A percentile compares a stretch with the other conserved stretches of the same genome.
Conservation (phyloP, 108 stramenopile species). For the Fragilariopsis cylindrus region DNA sequence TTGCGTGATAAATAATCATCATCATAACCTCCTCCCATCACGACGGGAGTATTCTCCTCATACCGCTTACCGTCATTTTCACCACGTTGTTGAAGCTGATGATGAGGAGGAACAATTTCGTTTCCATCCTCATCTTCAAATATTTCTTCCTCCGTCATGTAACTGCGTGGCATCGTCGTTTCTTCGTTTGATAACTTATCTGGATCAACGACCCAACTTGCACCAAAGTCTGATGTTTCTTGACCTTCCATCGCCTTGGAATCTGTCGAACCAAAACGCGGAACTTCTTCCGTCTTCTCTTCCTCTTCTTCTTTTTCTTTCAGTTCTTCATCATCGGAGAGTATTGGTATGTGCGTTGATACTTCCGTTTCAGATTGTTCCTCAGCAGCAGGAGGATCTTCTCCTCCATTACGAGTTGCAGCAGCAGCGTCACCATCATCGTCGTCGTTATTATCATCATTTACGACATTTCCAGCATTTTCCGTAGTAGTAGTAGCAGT, state of each 20-base stretch:
- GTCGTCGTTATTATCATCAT: neutral
- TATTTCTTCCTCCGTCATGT: neutral
- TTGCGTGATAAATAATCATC: neutral
- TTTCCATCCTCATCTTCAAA: slow-evolving; percentile 20
- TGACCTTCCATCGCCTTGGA: too few species aligned
- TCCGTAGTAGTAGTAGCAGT: neutral
- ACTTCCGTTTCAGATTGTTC: neutral
- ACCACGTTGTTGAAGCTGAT: neutral
- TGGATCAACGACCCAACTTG: slow-evolving; percentile 2
- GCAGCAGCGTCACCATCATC: neutral
- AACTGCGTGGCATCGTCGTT: neutral
- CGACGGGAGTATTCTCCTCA: slow-evolving; percentile 16
- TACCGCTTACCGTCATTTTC: slow-evolving; percentile 16
- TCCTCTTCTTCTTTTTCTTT: neutral
- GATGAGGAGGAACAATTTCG: neutral
- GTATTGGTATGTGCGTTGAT: neutral
- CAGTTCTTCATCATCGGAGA: neutral
- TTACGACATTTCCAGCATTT: neutral
- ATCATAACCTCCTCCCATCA: slow-evolving; percentile 30
- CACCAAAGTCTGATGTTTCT: neutral
- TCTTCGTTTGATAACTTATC: neutral
- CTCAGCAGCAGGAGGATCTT: neutral
- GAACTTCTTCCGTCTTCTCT: neutral
- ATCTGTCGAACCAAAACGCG: too few species aligned
- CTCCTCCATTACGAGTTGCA: neutral